Conservation (phyloP, 1,139 yeast genomes). For the Hyphopichia pseudoburtonii region DNA sequence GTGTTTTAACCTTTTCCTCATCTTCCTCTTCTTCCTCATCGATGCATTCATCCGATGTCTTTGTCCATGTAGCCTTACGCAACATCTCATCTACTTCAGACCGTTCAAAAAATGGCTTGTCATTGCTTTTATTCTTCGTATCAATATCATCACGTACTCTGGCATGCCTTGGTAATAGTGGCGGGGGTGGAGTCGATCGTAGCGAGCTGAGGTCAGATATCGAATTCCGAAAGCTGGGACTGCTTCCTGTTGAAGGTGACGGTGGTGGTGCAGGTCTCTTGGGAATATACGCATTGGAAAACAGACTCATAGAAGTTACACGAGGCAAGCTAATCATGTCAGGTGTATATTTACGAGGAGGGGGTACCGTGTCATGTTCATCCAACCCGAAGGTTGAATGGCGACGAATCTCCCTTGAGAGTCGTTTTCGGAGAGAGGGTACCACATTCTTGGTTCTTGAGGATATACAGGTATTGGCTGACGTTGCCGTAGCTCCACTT, state of each 20-base stretch:
- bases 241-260: background rate
- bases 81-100: too few species aligned
- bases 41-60: too few species aligned
- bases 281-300: background rate
- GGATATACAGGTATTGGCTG: background rate
- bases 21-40: too few species aligned
- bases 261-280: conserved; percentile 2
- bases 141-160: background rate
- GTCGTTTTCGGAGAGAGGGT: background rate
- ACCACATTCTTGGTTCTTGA: background rate
- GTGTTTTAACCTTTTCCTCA: too few species aligned
- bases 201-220: background rate
- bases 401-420: background rate
- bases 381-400: background rate
- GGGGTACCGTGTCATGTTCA: background rate
- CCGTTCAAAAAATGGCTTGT: too few species aligned
- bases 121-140: background rate
- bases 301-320: background rate
- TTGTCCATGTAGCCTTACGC: too few species aligned
- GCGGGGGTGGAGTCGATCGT: background rate
- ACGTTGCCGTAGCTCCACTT: background rate
- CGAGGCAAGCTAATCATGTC: background rate
- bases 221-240: background rate
- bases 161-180: background rate
- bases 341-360: background rate